Evolutionary conservation across 352 stramenopile genomes (phyloP), one percentile per base, ranked within the genome.

Genomic region (Pythium phragmitis): DNA sequence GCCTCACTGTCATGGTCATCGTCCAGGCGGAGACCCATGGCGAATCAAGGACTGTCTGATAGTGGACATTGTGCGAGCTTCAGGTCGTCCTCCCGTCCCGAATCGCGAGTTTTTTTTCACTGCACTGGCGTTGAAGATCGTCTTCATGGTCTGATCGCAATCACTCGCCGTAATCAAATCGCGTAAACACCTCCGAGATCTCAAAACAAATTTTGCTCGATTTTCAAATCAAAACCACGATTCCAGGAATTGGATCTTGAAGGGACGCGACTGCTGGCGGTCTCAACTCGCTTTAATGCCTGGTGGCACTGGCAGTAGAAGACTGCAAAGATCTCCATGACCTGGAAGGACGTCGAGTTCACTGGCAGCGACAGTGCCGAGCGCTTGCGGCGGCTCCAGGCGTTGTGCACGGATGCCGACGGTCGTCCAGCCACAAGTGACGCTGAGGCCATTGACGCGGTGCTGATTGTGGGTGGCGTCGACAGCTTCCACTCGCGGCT

Each of bases 381-480:
- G 52, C 80, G 84, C 1, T 33, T 91, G 53, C 70, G 79, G 7
- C 57, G 69, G 12, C 68, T 91, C 8, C 84, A 90, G 49, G 58
- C 64, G 12, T 72, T 92, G 14, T 91, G 82, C 45, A 53, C 52
- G n/a, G 21, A 47, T 7, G 26, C 26, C 26, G 26, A 50, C 49
- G 55, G 42, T 21, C 33, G 49, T 34, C 16, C 30, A 70, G 2
- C 9, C 37, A 7, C 3, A 30, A 21, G 23, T 26, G 26, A 53
- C 54, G 23, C 11, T 7, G 21, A 52, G 41, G 53, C 23, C 5
- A 45, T 85, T 4, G 81, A 91, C 42, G 84, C 63, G 1, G 69
- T 93, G 48, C 60, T 93, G 46, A 68, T 93, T 54, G 72, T 93
- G 19, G 82, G 85, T 12, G 85, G 82, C 7, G 70, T 91, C 16